Evolutionary conservation across 176 grass and related monocot genomes (phyloP), one percentile per base, ranked within the genome.

Genomic region (Cenchrus purpureus): DNA sequence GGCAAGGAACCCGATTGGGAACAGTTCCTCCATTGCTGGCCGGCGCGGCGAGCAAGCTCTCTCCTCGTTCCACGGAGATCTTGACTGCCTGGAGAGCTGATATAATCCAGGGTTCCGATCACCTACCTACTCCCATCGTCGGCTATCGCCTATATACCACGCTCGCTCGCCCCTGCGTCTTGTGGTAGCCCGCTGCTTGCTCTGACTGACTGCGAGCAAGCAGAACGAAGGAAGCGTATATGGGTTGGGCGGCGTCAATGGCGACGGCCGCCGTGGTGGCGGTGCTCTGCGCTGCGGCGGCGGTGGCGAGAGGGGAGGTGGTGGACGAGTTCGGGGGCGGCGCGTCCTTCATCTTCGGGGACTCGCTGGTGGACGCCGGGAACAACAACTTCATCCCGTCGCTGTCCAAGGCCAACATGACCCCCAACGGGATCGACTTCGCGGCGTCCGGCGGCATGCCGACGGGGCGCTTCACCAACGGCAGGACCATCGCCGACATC

Each of bases 381-480:
- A 99, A 99, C 78, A 99, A 99, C 84, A 99, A 99, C 85, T 99
- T 91, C 91, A 67, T 99, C 65, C 78, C 87, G 4, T 67, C 97
- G 14, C 83, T 99, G 7, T 99, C 97, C 10, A 90, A 87, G 74
- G 97, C 97, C 54, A 88, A 98, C 83, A 95, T 94, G 55, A 72
- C 46, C 0, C 97, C 97, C 7, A 98, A 98, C 79, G 97, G 97
- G 66, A 98, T 98, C 68, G 97, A 98, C 83, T 98, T 98, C 80
- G 65, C 84, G 12, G 93, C 97, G n/a, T 89, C 97, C 12, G 97
- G 86, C 29, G 93, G 97, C 1, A 43, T 10, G 64, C 97, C 97
- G 4, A 98, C 97, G 12, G 97, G 97, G 9, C 93, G 97, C 7
- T 98, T 92, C 89, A 98, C 97, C 78, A 98, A 98, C 68, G 97